phyloP scores from a whole-genome alignment of 257 asterid genomes.

The Capsicum baccatum region DNA sequence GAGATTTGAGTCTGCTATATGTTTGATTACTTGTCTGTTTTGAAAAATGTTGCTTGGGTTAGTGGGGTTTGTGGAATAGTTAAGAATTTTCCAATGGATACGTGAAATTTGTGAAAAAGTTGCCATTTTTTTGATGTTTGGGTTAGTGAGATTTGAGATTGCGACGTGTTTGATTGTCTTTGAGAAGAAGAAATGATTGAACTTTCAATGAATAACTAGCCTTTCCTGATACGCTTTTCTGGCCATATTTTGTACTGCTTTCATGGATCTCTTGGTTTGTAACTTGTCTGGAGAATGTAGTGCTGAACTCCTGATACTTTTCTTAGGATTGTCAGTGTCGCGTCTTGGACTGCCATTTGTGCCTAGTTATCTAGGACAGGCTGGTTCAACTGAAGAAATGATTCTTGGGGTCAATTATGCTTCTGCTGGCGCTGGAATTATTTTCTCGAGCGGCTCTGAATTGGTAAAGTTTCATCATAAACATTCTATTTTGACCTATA shows the following conservation, averaged over 20 bases:
- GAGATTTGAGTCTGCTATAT: neutral
- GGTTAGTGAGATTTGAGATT: neutral
- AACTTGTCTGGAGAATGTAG: neutral
- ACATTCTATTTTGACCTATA: neutral
- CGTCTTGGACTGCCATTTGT: slow-evolving; percentile 85
- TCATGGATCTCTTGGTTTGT: too few relatives aligned
- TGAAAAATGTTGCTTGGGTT: too few relatives aligned
- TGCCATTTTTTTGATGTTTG: neutral
- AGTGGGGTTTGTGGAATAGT: too few relatives aligned
- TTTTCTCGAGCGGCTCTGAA: slow-evolving; percentile 93
- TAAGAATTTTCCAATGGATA: too few relatives aligned
- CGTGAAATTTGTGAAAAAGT: neutral
- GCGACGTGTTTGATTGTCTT: neutral
- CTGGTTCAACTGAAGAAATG: slow-evolving; percentile 67
- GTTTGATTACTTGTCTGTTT: neutral
- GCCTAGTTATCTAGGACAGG: slow-evolving; percentile 82
- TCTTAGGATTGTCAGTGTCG: slow-evolving; percentile 51
- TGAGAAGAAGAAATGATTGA: neutral
- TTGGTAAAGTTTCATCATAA: slow-evolving; percentile 52
- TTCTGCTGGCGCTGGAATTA: slow-evolving; percentile 94
- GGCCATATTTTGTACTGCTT: neutral
- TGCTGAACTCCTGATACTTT: neutral
- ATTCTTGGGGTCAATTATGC: slow-evolving; percentile 83
- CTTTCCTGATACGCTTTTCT: too few relatives aligned
- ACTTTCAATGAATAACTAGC: neutral